These are phyloP conservation scores for Phaeosphaeria sp. DNA, from an alignment of 2,329 filamentous ascomycete genomes.

Conservation along the genomic window DNA sequence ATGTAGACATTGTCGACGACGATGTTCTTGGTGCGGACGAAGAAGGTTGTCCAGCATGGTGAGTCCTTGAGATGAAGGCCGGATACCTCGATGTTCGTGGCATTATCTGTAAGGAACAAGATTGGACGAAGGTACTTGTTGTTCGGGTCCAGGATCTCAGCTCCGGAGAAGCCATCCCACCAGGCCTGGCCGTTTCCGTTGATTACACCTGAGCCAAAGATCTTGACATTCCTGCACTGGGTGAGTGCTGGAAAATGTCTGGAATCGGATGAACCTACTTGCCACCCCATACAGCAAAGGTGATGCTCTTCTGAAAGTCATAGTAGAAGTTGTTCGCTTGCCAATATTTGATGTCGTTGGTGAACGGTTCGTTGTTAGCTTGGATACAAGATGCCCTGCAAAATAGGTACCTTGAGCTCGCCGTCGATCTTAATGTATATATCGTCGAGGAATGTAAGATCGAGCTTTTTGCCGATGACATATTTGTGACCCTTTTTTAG, in stretches of 20 bases:
- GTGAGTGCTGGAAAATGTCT: not conserved
- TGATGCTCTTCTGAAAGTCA: conserved; percentile 62
- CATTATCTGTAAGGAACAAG: conserved; percentile 67
- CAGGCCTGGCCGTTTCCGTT: conserved; percentile 62
- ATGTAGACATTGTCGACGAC: conserved; percentile 62
- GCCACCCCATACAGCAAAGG: conserved; percentile 71
- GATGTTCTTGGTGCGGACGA: conserved; percentile 64
- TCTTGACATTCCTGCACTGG: conserved; percentile 57
- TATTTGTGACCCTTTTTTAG: conserved; percentile 62
- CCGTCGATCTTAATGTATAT: conserved; percentile 66
- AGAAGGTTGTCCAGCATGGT: conserved; percentile 70
- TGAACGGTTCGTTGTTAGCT: conserved; percentile 46
- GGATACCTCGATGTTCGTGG: conserved; percentile 63
- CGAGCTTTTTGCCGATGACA: conserved; percentile 65
- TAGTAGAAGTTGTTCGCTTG: conserved; percentile 60
- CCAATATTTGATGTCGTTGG: conserved; percentile 57
- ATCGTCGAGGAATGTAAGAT: conserved; percentile 65
- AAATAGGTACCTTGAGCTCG: conserved; percentile 56
- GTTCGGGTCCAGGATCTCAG: conserved; percentile 58
- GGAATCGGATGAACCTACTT: conserved; percentile 36
- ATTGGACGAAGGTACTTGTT: conserved; percentile 67
- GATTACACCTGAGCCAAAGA: conserved; percentile 60
- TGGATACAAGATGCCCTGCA: no score
- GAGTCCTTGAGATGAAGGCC: conserved; percentile 68
- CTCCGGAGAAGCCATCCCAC: conserved; percentile 56